phyloP scores from a whole-genome alignment of 441 rosid genomes.

The Melastoma candidum region DNA sequence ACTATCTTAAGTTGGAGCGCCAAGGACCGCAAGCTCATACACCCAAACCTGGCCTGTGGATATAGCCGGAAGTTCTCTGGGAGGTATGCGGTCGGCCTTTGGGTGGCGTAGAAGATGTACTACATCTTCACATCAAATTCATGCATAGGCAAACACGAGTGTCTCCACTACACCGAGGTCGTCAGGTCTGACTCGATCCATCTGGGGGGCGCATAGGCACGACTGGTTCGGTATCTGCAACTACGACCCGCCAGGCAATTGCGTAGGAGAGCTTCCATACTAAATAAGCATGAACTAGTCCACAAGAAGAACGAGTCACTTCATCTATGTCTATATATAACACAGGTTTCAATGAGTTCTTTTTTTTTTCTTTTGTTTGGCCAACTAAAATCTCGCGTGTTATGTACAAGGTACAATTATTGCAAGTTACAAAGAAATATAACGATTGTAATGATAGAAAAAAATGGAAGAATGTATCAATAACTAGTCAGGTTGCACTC shows the following conservation, averaged over 20 bases:
- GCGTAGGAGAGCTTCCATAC: slow-evolving; percentile 1
- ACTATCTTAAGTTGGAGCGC: slow-evolving; percentile 27
- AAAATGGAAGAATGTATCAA: slow-evolving; percentile 8
- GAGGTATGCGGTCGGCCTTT: slow-evolving; percentile 29
- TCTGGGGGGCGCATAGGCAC: slow-evolving; percentile 34
- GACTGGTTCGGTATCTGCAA: slow-evolving; percentile 8
- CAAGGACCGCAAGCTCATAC: slow-evolving; percentile 29
- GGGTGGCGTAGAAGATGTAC: slow-evolving; percentile 34
- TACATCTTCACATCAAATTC: slow-evolving; percentile 35
- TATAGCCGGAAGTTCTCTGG: slow-evolving; percentile 21
- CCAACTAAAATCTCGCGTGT: no score
- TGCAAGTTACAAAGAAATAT: background rate
- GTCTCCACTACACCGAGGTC: slow-evolving; percentile 50
- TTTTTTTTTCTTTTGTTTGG: no score
- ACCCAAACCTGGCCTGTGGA: slow-evolving; percentile 44
- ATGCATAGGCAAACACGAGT: slow-evolving; percentile 24
- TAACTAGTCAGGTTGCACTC: slow-evolving; percentile 47
- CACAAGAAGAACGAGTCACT: no score
- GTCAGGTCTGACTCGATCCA: slow-evolving; percentile 35
- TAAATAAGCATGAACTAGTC: no score
- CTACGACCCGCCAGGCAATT: slow-evolving; percentile 11
- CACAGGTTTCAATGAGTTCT: no score
- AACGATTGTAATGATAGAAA: background rate
- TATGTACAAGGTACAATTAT: background rate
- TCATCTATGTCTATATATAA: no score